A percentile compares a stretch with the other conserved stretches of the same genome.
Evolutionary conservation across 2,329 filamentous ascomycete genomes (phyloP).

Genomic region (Penicillium olsonii): DNA sequence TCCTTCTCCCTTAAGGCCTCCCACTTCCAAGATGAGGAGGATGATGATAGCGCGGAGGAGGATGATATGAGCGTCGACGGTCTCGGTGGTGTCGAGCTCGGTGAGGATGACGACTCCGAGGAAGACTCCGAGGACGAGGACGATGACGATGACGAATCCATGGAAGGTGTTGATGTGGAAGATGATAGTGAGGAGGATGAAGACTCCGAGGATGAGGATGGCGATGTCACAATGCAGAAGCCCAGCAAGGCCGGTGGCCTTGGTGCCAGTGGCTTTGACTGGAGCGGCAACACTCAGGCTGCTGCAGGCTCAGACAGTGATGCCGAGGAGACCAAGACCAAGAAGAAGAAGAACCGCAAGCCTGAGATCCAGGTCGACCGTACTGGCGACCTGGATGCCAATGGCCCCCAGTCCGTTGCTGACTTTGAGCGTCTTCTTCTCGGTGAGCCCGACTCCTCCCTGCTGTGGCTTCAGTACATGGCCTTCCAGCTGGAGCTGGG

Average conservation of each 20-base stretch:
- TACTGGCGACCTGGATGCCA: constrained; percentile 85
- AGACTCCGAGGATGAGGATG: constrained; percentile 30
- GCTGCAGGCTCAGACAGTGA: constrained; percentile 54
- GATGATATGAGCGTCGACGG: constrained; percentile 43
- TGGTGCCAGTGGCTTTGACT: constrained; percentile 79
- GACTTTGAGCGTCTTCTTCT: constrained; percentile 94
- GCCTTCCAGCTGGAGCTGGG: constrained; percentile 94
- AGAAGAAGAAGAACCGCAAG: constrained; percentile 75
- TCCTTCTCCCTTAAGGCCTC: constrained; percentile 92
- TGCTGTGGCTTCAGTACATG: constrained; percentile 97
- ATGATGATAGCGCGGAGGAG: constrained; percentile 49
- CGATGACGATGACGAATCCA: constrained; percentile 38
- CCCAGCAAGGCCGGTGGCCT: constrained; percentile 56
- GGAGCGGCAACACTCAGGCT: constrained; percentile 68
- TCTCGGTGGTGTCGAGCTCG: constrained; percentile 33
- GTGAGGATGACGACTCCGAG: constrained; percentile 39
- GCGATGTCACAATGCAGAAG: constrained; percentile 48
- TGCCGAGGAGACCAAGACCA: constrained; percentile 48
- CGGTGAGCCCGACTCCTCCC: constrained; percentile 88
- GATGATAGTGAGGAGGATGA: constrained; percentile 47
- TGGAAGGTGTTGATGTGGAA: constrained; percentile 50
- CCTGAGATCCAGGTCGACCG: constrained; percentile 79
- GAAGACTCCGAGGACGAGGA: constrained; percentile 39
- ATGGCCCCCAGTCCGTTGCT: constrained; percentile 83
- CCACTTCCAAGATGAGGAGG: constrained; percentile 69